Evolutionary conservation across 225 moss, liverwort and hornwort genomes (phyloP).

Genomic region (Marchantia paleacea): DNA sequence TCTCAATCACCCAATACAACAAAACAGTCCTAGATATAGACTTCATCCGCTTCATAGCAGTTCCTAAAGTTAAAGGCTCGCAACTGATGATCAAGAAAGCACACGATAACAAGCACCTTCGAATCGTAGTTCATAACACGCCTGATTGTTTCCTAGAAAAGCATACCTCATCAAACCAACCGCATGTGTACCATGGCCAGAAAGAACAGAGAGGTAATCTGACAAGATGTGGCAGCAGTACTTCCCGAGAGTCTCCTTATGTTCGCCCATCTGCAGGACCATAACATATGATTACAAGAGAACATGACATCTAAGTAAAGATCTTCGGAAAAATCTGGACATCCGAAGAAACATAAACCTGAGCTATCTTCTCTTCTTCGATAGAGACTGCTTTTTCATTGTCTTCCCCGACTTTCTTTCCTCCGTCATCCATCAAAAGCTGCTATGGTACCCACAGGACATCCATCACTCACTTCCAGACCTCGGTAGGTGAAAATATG

Average conservation of each 20-base stretch:
- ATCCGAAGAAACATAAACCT: neutral
- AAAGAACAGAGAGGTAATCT: conserved; percentile 77
- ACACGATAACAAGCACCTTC: neutral
- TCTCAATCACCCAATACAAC: neutral
- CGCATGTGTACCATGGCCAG: conserved; percentile 61
- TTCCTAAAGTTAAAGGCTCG: too few species aligned
- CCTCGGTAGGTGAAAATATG: neutral
- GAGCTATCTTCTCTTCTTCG: neutral
- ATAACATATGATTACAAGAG: neutral
- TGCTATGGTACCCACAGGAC: too few species aligned
- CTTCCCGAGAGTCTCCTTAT: conserved; percentile 85
- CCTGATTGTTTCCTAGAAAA: neutral
- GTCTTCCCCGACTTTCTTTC: neutral
- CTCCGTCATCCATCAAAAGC: too few species aligned
- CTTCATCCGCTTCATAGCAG: neutral
- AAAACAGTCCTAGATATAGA: neutral
- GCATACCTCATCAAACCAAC: conserved; percentile 64
- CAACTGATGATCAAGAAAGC: neutral
- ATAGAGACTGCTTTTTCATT: neutral
- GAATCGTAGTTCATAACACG: neutral
- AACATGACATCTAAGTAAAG: neutral
- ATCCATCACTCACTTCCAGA: neutral
- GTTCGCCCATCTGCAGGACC: conserved; percentile 73
- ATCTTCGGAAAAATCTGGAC: neutral
- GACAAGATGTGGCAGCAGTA: conserved; percentile 91